Evolutionary conservation across 164 flowering plant genomes (phyloP).

Genomic region (grape (Vitis vinifera)): DNA sequence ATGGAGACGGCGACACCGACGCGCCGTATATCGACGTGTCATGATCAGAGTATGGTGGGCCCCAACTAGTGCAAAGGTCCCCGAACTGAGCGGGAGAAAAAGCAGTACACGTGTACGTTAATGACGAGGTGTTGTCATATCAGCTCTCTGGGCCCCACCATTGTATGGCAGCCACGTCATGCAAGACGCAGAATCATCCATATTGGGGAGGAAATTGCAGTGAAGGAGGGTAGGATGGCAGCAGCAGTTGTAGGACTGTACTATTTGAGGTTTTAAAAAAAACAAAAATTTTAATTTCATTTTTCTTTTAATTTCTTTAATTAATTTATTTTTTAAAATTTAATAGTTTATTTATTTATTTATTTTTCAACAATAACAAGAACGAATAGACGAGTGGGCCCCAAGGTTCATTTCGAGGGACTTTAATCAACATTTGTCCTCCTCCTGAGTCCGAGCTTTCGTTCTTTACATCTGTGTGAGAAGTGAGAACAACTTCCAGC

Average conservation of each 20-base stretch:
- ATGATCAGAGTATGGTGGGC: neutral
- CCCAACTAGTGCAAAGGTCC: conserved; percentile 3
- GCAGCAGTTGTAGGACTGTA: too few relatives aligned
- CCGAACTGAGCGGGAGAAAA: conserved; percentile 28
- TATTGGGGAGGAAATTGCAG: neutral
- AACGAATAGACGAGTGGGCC: neutral
- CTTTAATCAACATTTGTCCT: conserved; percentile 14
- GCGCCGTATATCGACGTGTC: conserved; percentile 37
- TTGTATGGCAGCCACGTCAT: conserved; percentile 36
- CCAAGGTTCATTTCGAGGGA: conserved; percentile 7
- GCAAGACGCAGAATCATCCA: conserved; percentile 9
- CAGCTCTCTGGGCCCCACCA: conserved; percentile 15
- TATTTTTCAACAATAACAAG: neutral
- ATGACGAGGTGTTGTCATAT: conserved; percentile 27
- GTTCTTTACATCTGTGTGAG: conserved; percentile 8
- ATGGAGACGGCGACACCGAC: conserved; percentile 25
- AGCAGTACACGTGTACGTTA: conserved; percentile 21
- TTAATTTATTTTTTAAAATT: neutral
- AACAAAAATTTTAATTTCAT: conserved; percentile 4
- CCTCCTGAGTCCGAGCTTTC: neutral
- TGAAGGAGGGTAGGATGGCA: too few relatives aligned
- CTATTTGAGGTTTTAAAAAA: too few relatives aligned
- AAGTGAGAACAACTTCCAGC: neutral
- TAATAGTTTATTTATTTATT: neutral
- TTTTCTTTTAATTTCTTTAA: neutral